phyloP scores from a whole-genome alignment of 306 rosid genomes.

The Medicago lupulina region DNA sequence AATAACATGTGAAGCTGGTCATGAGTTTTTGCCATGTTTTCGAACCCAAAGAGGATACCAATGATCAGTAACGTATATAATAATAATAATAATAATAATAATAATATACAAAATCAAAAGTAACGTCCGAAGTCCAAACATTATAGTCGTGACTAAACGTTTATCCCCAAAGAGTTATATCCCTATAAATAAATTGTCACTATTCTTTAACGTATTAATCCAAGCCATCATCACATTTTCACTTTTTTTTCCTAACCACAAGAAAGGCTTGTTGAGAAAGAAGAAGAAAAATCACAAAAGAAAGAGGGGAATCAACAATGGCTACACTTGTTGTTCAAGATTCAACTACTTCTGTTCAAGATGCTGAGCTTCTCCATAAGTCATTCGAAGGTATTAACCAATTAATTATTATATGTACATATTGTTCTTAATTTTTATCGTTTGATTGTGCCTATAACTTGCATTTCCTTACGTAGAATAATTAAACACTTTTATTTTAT shows the following conservation, averaged over 20 bases:
- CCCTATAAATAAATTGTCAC: conserved; percentile 12
- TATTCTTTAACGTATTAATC: neutral
- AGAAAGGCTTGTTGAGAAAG: too few species aligned
- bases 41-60: neutral
- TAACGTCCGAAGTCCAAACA: conserved; percentile 27
- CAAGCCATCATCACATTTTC: neutral
- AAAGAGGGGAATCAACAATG: conserved; percentile 45
- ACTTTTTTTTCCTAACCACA: neutral
- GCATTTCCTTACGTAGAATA: neutral
- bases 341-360: conserved; percentile 48
- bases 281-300: neutral
- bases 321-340: conserved; percentile 47
- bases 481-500: too few species aligned
- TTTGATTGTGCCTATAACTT: conserved; percentile 6
- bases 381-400: conserved; percentile 55
- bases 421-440: conserved; percentile 3
- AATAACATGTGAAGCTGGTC: neutral
- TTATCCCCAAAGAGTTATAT: conserved; percentile 25
- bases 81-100: too few species aligned
- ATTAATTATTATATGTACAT: too few species aligned
- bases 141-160: conserved; percentile 34
- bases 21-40: neutral
- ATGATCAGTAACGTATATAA: neutral
- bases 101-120: neutral
- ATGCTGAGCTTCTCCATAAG: conserved; percentile 62